phyloP scores from a whole-genome alignment of 2,329 filamentous ascomycete species.

The Xylaria sp. region DNA sequence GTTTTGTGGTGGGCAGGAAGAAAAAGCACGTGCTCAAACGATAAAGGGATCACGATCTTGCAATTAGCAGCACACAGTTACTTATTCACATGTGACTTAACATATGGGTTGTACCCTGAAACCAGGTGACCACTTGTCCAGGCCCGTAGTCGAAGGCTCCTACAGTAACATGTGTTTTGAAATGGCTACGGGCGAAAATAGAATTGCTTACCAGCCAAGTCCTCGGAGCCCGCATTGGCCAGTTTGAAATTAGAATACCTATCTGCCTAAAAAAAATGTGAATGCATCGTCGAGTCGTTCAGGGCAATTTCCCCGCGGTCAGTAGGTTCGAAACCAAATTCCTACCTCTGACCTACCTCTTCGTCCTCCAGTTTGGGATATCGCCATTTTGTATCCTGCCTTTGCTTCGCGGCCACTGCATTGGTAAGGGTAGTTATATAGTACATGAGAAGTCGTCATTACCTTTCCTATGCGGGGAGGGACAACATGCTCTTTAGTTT shows the following conservation, averaged over 20 bases:
- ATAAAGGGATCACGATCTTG: slow-evolving; percentile 24
- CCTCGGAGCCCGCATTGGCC: slow-evolving; percentile 23
- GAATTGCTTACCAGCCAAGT: slow-evolving; percentile 20
- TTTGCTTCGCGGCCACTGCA: slow-evolving; percentile 33
- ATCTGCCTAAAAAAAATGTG: slow-evolving; percentile 22
- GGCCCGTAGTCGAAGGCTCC: background rate
- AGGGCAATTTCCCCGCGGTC: slow-evolving; percentile 35
- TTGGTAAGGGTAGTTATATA: slow-evolving; percentile 43
- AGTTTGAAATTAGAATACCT: slow-evolving; percentile 10
- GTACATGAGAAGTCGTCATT: slow-evolving; percentile 43
- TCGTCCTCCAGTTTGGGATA: slow-evolving; percentile 37
- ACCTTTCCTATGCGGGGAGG: slow-evolving; percentile 46
- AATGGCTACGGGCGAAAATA: background rate
- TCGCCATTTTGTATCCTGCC: slow-evolving; percentile 39
- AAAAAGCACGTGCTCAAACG: slow-evolving; percentile 29
- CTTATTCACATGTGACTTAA: background rate
- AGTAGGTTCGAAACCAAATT: slow-evolving; percentile 49
- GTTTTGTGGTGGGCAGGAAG: slow-evolving; percentile 42
- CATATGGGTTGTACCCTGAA: background rate
- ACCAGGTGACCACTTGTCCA: too few relatives aligned
- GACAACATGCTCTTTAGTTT: slow-evolving; percentile 26
- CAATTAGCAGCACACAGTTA: slow-evolving; percentile 12
- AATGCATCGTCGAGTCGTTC: slow-evolving; percentile 19
- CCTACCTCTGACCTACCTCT: slow-evolving; percentile 68
- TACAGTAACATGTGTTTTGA: background rate